Percentiles rank a stretch among this genome's conserved stretches.
Evolutionary conservation across 2,329 filamentous ascomycete species (phyloP).

Genomic region (Alternaria burnsii): DNA sequence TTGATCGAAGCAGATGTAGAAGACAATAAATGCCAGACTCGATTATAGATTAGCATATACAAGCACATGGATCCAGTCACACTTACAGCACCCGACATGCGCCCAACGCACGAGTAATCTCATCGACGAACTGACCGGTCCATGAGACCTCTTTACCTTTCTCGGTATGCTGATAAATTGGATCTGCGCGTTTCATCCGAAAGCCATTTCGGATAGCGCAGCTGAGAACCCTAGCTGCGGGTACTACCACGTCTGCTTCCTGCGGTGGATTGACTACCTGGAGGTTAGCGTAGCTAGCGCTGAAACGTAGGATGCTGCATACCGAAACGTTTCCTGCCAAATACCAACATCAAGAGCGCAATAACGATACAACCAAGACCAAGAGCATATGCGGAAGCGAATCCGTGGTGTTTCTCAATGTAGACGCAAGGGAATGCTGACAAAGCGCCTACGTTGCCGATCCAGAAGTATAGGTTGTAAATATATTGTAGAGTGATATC

Average conservation of each 20-base stretch:
- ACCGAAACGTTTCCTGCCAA: slow-evolving; percentile 19
- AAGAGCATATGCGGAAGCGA: slow-evolving; percentile 71
- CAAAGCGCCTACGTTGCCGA: slow-evolving; percentile 72
- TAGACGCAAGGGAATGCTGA: slow-evolving; percentile 70
- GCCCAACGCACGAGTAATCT: slow-evolving; percentile 40
- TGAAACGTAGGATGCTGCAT: background rate
- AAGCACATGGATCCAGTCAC: too few species aligned
- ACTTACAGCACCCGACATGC: slow-evolving; percentile 43
- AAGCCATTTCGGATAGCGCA: slow-evolving; percentile 41
- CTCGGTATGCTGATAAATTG: slow-evolving; percentile 36
- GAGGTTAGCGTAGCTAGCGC: background rate
- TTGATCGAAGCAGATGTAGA: slow-evolving; percentile 51
- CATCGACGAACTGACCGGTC: slow-evolving; percentile 36
- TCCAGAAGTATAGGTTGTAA: slow-evolving; percentile 53
- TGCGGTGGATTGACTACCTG: slow-evolving; percentile 23
- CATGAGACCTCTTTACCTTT: slow-evolving; percentile 34
- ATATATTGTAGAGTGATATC: slow-evolving; percentile 50
- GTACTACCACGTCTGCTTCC: slow-evolving; percentile 35
- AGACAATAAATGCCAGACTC: slow-evolving; percentile 44
- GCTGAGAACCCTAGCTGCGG: slow-evolving; percentile 35
- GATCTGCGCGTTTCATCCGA: slow-evolving; percentile 35
- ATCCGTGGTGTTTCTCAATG: slow-evolving; percentile 72
- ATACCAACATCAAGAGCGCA: slow-evolving; percentile 64
- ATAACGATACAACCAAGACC: slow-evolving; percentile 70
- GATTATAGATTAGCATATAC: background rate